A percentile compares a stretch with the other conserved stretches of the same genome.
Evolutionary conservation across 139 green algal genomes (phyloP).

Genomic region (Coccomyxa sp.): DNA sequence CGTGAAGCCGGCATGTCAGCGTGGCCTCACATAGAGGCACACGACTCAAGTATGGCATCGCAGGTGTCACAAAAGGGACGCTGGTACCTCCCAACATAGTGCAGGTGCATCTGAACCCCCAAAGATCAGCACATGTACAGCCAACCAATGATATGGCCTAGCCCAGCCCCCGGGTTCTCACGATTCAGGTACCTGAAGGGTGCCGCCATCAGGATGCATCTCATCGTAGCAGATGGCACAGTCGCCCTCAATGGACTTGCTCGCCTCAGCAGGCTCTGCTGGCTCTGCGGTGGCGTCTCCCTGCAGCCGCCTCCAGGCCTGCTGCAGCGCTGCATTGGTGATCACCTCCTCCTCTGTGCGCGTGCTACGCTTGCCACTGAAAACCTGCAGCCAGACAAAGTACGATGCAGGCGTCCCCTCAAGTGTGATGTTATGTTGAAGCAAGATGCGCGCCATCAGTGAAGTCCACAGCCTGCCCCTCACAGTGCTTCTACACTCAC

Average conservation of each 20-base stretch:
- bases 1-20: neutral
- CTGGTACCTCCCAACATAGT: too few relatives aligned
- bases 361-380: conserved; percentile 2
- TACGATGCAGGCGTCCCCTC: neutral
- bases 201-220: conserved; percentile 5
- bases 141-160: too few relatives aligned
- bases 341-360: conserved; percentile 22
- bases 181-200: neutral
- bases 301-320: neutral
- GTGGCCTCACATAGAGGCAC: conserved; percentile 14
- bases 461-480: neutral
- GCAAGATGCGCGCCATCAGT: neutral
- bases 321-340: conserved; percentile 12
- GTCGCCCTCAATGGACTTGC: conserved; percentile 35
- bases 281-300: conserved; percentile 1
- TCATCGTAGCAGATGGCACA: conserved; percentile 53
- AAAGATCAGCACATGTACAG: too few relatives aligned
- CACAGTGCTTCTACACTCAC: neutral
- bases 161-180: neutral
- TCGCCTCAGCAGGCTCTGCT: neutral
- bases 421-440: neutral
- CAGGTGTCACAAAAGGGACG: too few relatives aligned
- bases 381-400: neutral
- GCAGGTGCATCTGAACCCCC: too few relatives aligned
- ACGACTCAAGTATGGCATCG: neutral